Evolutionary conservation across 768 basidiomycete species (phyloP).

Genomic region (Rhodotorula babjevae): DNA sequence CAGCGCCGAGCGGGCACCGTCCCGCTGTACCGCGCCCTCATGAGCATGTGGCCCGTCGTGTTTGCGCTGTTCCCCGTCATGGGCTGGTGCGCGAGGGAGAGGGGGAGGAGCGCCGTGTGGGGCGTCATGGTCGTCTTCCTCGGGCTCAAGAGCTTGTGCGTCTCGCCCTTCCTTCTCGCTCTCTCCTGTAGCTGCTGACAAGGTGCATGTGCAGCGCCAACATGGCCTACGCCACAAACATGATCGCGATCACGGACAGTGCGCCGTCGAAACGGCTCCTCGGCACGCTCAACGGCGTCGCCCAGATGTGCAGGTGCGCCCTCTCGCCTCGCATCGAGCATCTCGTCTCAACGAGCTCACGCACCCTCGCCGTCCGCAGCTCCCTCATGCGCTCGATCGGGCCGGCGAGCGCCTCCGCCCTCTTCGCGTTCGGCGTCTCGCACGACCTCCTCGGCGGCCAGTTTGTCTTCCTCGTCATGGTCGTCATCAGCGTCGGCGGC

Average conservation of each 20-base stretch:
- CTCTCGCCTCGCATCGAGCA: background rate
- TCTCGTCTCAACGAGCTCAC: background rate
- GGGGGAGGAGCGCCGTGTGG: slow-evolving; percentile 13
- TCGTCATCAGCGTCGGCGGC: background rate
- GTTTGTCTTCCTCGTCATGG: slow-evolving; percentile 27
- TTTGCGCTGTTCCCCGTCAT: slow-evolving; percentile 35
- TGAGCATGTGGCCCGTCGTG: slow-evolving; percentile 31
- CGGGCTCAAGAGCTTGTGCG: slow-evolving; percentile 26
- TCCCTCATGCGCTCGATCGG: slow-evolving; percentile 33
- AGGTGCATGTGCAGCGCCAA: background rate
- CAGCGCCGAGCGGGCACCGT: slow-evolving; percentile 35
- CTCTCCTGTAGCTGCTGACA: no score
- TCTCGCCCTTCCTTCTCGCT: background rate
- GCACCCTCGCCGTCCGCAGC: background rate
- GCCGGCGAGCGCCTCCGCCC: slow-evolving; percentile 21
- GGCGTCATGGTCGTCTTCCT: slow-evolving; percentile 20
- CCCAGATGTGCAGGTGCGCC: slow-evolving; percentile 35
- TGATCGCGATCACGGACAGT: slow-evolving; percentile 31
- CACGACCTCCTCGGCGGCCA: slow-evolving; percentile 10
- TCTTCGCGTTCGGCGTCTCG: slow-evolving; percentile 32
- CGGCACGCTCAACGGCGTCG: slow-evolving; percentile 33
- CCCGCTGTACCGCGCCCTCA: slow-evolving; percentile 24
- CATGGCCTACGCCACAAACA: slow-evolving; percentile 33
- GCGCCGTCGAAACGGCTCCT: slow-evolving; percentile 32
- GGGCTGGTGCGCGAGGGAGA: slow-evolving; percentile 5